phyloP scores from a whole-genome alignment of 768 basidiomycete genomes.

The Ramaria rubella region DNA sequence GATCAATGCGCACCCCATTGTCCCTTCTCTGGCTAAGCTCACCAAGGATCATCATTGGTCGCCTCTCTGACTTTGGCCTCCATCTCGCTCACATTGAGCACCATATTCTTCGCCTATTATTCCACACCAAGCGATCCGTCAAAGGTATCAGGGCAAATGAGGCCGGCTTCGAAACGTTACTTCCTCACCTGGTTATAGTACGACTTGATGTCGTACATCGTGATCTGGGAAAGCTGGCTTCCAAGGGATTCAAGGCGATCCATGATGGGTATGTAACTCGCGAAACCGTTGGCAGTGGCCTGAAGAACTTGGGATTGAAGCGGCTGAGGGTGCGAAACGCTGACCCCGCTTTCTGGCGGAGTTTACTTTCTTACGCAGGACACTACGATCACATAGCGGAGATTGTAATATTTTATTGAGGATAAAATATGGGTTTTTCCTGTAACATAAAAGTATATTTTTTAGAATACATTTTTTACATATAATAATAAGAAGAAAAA shows the following conservation, averaged over 20 bases:
- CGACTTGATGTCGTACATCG: constrained; percentile 88
- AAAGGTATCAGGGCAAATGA: not conserved
- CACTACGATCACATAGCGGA: no score
- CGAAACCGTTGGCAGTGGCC: no score
- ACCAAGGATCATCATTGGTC: constrained; percentile 98
- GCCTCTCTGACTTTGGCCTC: constrained; percentile 96
- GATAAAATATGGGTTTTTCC: no score
- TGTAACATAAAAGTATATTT: no score
- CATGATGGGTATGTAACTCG: constrained; percentile 54
- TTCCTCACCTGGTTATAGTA: constrained; percentile 81
- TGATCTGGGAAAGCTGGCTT: constrained; percentile 70
- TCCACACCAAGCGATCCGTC: not conserved
- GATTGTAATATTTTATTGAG: no score
- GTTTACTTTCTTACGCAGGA: no score
- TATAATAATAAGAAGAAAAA: no score
- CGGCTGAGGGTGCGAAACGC: no score
- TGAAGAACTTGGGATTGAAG: no score
- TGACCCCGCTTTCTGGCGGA: no score
- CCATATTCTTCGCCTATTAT: constrained; percentile 84
- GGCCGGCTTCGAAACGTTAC: constrained; percentile 5
- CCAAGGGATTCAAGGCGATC: constrained; percentile 74
- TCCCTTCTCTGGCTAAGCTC: constrained; percentile 22
- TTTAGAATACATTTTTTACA: no score
- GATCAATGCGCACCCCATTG: not conserved
- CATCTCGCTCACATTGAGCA: constrained; percentile 94